phyloP scores from a whole-genome alignment of 805 yeast species.

The Starmera amethionina region DNA sequence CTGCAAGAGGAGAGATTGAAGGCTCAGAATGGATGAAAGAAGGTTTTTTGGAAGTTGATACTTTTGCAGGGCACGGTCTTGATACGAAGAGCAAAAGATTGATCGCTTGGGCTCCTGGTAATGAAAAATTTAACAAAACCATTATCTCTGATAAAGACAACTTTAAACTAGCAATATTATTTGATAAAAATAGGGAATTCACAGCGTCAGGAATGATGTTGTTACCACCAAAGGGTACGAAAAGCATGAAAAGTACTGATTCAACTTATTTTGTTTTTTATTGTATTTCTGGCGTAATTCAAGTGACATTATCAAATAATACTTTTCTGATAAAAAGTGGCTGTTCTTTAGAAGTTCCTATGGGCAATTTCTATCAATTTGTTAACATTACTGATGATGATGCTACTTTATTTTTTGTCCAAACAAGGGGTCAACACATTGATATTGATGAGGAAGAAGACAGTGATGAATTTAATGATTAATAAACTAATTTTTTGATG shows the following conservation, averaged over 20 bases:
- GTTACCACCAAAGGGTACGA: slow-evolving; percentile 51
- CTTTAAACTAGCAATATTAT: slow-evolving; percentile 54
- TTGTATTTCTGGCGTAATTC: slow-evolving; percentile 60
- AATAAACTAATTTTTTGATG: too few species aligned
- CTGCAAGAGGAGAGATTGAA: slow-evolving; percentile 20
- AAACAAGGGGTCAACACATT: slow-evolving; percentile 29
- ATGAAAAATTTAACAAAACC: slow-evolving; percentile 34
- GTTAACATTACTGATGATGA: slow-evolving; percentile 47
- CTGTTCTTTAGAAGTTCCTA: slow-evolving; percentile 74
- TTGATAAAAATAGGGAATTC: slow-evolving; percentile 49
- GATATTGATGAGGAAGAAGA: slow-evolving; percentile 13
- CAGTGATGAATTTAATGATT: too few species aligned
- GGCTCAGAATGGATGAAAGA: slow-evolving; percentile 45
- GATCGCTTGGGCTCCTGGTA: slow-evolving; percentile 59
- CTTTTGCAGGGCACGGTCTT: slow-evolving; percentile 40
- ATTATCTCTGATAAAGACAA: slow-evolving; percentile 36
- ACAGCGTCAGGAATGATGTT: slow-evolving; percentile 69
- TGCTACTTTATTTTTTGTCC: slow-evolving; percentile 69
- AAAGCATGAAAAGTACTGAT: slow-evolving; percentile 50
- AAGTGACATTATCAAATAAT: slow-evolving; percentile 52
- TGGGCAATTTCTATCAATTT: slow-evolving; percentile 63
- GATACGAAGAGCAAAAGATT: slow-evolving; percentile 32
- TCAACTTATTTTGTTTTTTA: slow-evolving; percentile 62
- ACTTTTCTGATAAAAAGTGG: slow-evolving; percentile 58
- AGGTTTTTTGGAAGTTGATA: slow-evolving; percentile 34